These are phyloP conservation scores for Rhytidiadelphus loreus DNA, from an alignment of 225 moss, liverwort and hornwort genomes.

Conservation along the genomic window DNA sequence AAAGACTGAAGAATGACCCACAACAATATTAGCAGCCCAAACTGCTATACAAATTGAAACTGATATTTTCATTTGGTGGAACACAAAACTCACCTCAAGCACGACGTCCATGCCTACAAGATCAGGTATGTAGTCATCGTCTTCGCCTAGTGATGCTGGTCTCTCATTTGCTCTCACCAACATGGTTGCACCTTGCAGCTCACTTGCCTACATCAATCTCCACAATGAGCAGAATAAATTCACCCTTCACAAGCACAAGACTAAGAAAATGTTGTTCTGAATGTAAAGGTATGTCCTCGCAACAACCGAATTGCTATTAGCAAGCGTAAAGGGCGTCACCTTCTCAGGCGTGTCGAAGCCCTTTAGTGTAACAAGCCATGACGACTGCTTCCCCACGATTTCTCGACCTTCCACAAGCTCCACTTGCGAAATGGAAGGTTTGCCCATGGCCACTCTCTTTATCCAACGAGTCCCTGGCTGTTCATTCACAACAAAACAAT, in stretches of 20 bases:
- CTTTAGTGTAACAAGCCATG: constrained; percentile 79
- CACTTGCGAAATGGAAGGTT: constrained; percentile 44
- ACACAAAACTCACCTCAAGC: constrained; percentile 42
- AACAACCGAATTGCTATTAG: not conserved
- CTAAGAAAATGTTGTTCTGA: not conserved
- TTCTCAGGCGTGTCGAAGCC: constrained; percentile 63
- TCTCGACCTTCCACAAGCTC: constrained; percentile 79
- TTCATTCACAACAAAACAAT: not conserved
- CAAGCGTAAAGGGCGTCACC: constrained; percentile 19
- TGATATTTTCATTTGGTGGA: not conserved
- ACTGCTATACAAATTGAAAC: not conserved
- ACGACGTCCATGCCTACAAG: constrained; percentile 80
- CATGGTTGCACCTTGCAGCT: constrained; percentile 74
- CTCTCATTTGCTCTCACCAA: constrained; percentile 58
- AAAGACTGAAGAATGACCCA: not conserved
- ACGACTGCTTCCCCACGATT: constrained; percentile 67
- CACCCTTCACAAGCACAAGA: not conserved
- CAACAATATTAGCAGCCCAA: not conserved
- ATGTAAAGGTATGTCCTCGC: not conserved
- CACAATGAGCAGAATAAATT: not conserved
- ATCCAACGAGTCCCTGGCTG: constrained; percentile 91
- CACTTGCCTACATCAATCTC: constrained; percentile 55
- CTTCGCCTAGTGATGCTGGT: constrained; percentile 43
- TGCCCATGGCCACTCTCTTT: constrained; percentile 57
- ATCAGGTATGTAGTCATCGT: constrained; percentile 83